Evolutionary conservation across 352 stramenopile genomes (phyloP).

Genomic region (Pythium periplocum): DNA sequence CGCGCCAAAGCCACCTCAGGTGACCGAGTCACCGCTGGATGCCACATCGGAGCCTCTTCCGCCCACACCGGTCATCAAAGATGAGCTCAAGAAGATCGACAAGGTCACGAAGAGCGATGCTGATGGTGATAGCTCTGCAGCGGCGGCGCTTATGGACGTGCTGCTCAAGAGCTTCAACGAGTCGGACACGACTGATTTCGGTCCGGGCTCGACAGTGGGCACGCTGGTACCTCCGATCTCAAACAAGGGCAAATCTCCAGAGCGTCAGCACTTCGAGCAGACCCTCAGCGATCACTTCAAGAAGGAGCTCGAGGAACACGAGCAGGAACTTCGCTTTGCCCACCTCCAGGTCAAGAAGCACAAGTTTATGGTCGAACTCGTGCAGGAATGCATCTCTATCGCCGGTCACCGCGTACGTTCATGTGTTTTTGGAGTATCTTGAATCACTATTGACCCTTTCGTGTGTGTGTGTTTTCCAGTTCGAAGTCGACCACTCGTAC

Average conservation of each 20-base stretch:
- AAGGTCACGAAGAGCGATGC: too few relatives aligned
- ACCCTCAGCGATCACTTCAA: slow-evolving; percentile 6
- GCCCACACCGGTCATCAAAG: too few relatives aligned
- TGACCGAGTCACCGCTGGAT: too few relatives aligned
- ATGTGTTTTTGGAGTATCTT: not conserved
- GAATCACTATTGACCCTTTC: not conserved
- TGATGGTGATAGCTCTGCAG: too few relatives aligned
- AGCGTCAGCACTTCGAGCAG: slow-evolving; percentile 9
- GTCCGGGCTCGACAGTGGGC: not conserved
- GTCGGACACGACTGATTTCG: too few relatives aligned
- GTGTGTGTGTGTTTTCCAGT: slow-evolving; percentile 1
- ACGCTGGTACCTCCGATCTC: slow-evolving; percentile 2
- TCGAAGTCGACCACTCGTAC: slow-evolving; percentile 9
- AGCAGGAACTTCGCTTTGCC: slow-evolving; percentile 8
- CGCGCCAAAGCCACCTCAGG: too few relatives aligned
- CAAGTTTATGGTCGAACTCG: slow-evolving; percentile 10
- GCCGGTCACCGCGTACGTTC: slow-evolving; percentile 13
- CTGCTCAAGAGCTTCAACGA: too few relatives aligned
- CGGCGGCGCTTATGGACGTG: too few relatives aligned
- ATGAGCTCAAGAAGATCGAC: too few relatives aligned
- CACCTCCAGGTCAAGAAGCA: slow-evolving; percentile 15
- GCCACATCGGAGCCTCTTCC: too few relatives aligned
- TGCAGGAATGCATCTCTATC: slow-evolving; percentile 12
- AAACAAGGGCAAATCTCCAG: slow-evolving; percentile 8
- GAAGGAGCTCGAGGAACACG: slow-evolving; percentile 5